Conservation (phyloP, 2,329 filamentous ascomycete genomes). For the Paracorniculantispora psalliotae region DNA sequence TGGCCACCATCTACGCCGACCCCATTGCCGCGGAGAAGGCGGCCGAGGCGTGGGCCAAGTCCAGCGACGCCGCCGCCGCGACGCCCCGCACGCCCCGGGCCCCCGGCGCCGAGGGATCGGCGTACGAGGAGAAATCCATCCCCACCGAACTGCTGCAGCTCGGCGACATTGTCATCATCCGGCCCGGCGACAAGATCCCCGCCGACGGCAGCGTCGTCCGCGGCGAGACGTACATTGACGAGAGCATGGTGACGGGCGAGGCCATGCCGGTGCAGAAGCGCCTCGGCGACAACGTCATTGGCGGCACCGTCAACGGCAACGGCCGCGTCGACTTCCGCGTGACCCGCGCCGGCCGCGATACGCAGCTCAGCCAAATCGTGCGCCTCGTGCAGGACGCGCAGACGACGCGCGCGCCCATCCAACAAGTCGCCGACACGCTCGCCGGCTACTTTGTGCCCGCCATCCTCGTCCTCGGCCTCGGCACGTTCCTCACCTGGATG, state of each 20-base stretch:
- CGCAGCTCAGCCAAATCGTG: constrained; percentile 95
- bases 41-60: constrained; percentile 65
- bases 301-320: constrained; percentile 91
- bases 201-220: constrained; percentile 83
- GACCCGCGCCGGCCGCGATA: constrained; percentile 87
- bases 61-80: constrained; percentile 26
- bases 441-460: constrained; percentile 91
- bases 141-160: constrained; percentile 93
- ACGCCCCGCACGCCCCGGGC: constrained; percentile 29
- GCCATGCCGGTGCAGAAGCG: constrained; percentile 91
- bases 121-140: constrained; percentile 77
- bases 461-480: constrained; percentile 76
- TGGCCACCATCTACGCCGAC: constrained; percentile 94
- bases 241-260: constrained; percentile 98
- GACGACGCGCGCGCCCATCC: constrained; percentile 89
- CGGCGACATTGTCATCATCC: constrained; percentile 86
- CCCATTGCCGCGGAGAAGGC: constrained; percentile 90
- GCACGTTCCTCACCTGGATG: constrained; percentile 93
- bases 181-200: constrained; percentile 93
- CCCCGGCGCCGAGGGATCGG: constrained; percentile 44
- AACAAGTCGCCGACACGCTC: constrained; percentile 83
- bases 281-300: constrained; percentile 74
- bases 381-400: constrained; percentile 97
- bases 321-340: constrained; percentile 90
- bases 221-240: constrained; percentile 90